A percentile compares a stretch with the other conserved stretches of the same genome.
These are phyloP conservation scores for Waltergamsia citrina DNA, from an alignment of 2,329 filamentous ascomycete species.

Conservation along the genomic window DNA sequence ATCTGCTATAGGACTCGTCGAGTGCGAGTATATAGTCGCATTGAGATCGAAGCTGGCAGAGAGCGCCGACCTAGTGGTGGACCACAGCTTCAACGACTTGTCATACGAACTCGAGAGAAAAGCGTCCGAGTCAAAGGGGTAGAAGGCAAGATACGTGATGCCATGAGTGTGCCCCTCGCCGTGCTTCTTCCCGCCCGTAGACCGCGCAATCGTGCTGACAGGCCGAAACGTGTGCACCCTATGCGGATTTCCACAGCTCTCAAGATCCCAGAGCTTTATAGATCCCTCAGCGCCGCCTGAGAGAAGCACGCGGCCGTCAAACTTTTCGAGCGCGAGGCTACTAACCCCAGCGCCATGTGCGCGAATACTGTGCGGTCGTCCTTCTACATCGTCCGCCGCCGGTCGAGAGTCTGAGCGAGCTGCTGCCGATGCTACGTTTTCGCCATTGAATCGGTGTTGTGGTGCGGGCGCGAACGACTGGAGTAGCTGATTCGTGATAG, in stretches of 20 bases:
- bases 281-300: constrained; percentile 82
- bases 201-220: constrained; percentile 37
- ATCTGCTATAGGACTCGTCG: constrained; percentile 62
- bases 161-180: constrained; percentile 51
- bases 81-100: constrained; percentile 66
- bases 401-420: constrained; percentile 3
- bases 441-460: constrained; percentile 60
- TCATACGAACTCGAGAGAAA: constrained; percentile 75
- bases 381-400: constrained; percentile 11
- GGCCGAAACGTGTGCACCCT: constrained; percentile 43
- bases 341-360: constrained; percentile 76
- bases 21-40: constrained; percentile 66
- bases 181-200: constrained; percentile 11
- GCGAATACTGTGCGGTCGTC: constrained; percentile 31
- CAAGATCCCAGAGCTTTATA: constrained; percentile 81
- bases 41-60: constrained; percentile 61
- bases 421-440: constrained; percentile 11
- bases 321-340: constrained; percentile 69
- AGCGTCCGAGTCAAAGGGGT: constrained; percentile 65
- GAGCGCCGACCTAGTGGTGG: constrained; percentile 48
- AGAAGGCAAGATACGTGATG: constrained; percentile 69
- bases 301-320: constrained; percentile 67
- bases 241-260: constrained; percentile 39
- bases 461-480: constrained; percentile 60
- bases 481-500: constrained; percentile 56